These are phyloP conservation scores for Sclerotinia nivalis DNA, from an alignment of 2,329 filamentous ascomycete species.

Conservation along the genomic window DNA sequence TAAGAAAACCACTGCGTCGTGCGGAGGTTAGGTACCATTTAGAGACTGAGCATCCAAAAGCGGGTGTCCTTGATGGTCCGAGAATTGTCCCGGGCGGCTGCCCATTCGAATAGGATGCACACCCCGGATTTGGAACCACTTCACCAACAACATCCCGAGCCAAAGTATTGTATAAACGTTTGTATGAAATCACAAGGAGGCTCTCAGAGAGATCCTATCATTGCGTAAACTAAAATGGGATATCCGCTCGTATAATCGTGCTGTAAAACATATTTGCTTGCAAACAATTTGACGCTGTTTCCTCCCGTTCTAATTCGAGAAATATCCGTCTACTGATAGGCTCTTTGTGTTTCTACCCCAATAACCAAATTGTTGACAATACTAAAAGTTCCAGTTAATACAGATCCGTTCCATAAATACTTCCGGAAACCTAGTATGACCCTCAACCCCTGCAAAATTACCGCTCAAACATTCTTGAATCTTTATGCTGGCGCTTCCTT, in stretches of 20 bases:
- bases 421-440: neutral
- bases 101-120: neutral
- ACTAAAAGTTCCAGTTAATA: neutral
- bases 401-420: neutral
- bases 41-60: neutral
- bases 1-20: neutral
- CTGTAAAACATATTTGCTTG: conserved; percentile 2
- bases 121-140: neutral
- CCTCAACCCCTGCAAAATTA: neutral
- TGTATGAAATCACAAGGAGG: neutral
- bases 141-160: conserved; percentile 3
- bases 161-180: neutral
- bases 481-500: neutral
- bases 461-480: neutral
- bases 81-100: conserved; percentile 12
- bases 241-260: neutral
- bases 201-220: neutral
- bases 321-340: neutral
- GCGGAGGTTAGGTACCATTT: neutral
- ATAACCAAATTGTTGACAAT: neutral
- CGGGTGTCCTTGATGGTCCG: neutral
- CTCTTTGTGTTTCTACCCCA: too few relatives aligned
- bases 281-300: neutral
- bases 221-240: neutral
- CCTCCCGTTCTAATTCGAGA: neutral